Evolutionary conservation across 2,329 filamentous ascomycete species (phyloP).

Genomic region (Xylariaceae sp.): DNA sequence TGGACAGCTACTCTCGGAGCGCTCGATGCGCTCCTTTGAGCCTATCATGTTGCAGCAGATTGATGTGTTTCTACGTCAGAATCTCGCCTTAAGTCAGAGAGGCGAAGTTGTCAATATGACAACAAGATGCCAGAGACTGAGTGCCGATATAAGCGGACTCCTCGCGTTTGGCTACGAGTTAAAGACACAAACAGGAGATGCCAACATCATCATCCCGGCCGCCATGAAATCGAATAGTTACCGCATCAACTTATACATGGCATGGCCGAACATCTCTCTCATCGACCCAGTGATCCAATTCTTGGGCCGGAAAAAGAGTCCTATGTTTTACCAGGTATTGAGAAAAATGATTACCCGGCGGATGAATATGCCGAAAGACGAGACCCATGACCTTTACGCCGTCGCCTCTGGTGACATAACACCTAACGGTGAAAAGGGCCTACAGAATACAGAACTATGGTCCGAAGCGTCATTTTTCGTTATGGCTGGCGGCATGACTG

Average conservation of each 20-base stretch:
- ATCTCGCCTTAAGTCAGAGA: conserved; percentile 5
- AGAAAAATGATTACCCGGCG: conserved; percentile 13
- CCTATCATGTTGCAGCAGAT: conserved; percentile 14
- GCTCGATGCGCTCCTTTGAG: conserved; percentile 17
- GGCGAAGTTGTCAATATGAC: conserved; percentile 10
- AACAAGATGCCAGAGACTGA: conserved; percentile 7
- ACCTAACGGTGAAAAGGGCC: conserved; percentile 4
- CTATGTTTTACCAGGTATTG: conserved; percentile 8
- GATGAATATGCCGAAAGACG: conserved; percentile 9
- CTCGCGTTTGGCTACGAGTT: conserved; percentile 16
- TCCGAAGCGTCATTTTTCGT: conserved; percentile 15
- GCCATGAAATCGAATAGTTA: conserved; percentile 7
- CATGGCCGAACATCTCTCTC: conserved; percentile 6
- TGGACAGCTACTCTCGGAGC: conserved; percentile 15
- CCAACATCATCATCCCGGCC: conserved; percentile 11
- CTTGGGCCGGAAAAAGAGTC: conserved; percentile 8
- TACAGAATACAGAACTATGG: conserved; percentile 11
- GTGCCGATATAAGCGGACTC: conserved; percentile 12
- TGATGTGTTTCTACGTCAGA: conserved; percentile 8
- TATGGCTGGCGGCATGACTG: conserved; percentile 11
- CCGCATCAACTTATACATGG: conserved; percentile 10
- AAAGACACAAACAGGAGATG: conserved; percentile 11
- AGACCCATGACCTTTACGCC: conserved; percentile 11
- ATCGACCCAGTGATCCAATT: conserved; percentile 9
- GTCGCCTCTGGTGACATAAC: conserved; percentile 13